These are phyloP conservation scores for Yamadazyma pseudoaaseri DNA, from an alignment of 1,139 yeast genomes.

Conservation along the genomic window DNA sequence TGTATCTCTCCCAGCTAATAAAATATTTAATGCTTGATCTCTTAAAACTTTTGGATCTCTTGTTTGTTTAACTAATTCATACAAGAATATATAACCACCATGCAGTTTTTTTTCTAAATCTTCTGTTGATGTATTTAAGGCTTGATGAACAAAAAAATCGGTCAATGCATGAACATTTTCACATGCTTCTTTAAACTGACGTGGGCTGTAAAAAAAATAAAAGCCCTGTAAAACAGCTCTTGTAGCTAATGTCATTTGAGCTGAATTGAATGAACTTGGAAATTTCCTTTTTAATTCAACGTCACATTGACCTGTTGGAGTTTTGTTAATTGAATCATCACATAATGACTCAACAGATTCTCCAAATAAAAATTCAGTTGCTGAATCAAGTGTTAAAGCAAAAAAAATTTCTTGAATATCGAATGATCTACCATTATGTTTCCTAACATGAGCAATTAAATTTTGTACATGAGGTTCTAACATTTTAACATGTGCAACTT, in stretches of 20 bases:
- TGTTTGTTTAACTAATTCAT: conserved; percentile 43
- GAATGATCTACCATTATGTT: conserved; percentile 22
- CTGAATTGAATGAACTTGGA: conserved; percentile 18
- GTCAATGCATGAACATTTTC: conserved; percentile 11
- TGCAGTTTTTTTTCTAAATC: conserved; percentile 35
- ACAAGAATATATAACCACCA: conserved; percentile 38
- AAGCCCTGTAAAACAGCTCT: conserved; percentile 26
- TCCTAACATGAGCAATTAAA: conserved; percentile 31
- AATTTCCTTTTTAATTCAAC: conserved; percentile 18
- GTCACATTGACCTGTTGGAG: conserved; percentile 18
- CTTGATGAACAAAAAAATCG: conserved; percentile 25
- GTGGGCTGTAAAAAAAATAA: conserved; percentile 20
- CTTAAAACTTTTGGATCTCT: conserved; percentile 38
- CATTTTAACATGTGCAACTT: conserved; percentile 45
- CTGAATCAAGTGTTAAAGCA: conserved; percentile 48
- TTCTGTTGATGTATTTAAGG: conserved; percentile 16
- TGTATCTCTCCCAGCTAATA: conserved; percentile 46
- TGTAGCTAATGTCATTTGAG: conserved; percentile 27
- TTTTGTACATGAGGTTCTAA: conserved; percentile 46
- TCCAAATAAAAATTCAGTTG: conserved; percentile 53
- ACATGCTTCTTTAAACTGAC: conserved; percentile 5
- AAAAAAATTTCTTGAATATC: conserved; percentile 39
- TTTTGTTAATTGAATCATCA: conserved; percentile 27
- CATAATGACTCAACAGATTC: conserved; percentile 40
- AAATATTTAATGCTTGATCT: conserved; percentile 42